Conservation (phyloP, 345 rosid species). For the Brassica cretica region DNA sequence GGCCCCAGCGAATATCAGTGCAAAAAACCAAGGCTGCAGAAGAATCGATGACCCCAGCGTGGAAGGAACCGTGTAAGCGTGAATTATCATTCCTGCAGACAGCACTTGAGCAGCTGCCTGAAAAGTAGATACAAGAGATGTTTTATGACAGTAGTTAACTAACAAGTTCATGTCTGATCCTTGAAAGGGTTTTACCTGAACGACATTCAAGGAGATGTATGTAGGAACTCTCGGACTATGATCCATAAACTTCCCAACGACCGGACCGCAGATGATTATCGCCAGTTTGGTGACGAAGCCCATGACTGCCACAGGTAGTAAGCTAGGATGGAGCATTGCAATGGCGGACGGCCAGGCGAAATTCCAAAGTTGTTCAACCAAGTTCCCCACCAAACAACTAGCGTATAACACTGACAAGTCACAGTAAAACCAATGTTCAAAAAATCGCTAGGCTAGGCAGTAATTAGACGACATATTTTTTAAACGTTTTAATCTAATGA, state of each 20-base stretch:
- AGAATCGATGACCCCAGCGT: constrained; percentile 61
- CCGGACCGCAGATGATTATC: constrained; percentile 80
- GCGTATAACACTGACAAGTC: constrained; percentile 54
- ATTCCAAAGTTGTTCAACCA: constrained; percentile 92
- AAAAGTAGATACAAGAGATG: background rate
- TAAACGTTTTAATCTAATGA: background rate
- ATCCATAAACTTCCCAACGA: constrained; percentile 91
- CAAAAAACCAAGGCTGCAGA: constrained; percentile 79
- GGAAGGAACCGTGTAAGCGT: constrained; percentile 58
- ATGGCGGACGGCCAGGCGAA: constrained; percentile 98
- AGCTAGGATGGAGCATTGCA: constrained; percentile 89
- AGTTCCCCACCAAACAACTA: constrained; percentile 70
- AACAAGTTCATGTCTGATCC: background rate
- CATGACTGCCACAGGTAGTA: constrained; percentile 90
- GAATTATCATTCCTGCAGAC: constrained; percentile 85
- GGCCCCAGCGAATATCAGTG: constrained; percentile 72
- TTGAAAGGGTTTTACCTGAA: constrained; percentile 54
- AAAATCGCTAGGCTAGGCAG: background rate
- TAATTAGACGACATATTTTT: background rate
- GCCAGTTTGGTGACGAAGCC: constrained; percentile 79
- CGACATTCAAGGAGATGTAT: constrained; percentile 59
- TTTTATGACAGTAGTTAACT: background rate
- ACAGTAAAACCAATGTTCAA: background rate
- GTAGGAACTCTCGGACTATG: constrained; percentile 83
- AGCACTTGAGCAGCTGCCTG: constrained; percentile 87